phyloP scores from a whole-genome alignment of 2,329 filamentous ascomycete species.

The Cordyceps tenuipes region DNA sequence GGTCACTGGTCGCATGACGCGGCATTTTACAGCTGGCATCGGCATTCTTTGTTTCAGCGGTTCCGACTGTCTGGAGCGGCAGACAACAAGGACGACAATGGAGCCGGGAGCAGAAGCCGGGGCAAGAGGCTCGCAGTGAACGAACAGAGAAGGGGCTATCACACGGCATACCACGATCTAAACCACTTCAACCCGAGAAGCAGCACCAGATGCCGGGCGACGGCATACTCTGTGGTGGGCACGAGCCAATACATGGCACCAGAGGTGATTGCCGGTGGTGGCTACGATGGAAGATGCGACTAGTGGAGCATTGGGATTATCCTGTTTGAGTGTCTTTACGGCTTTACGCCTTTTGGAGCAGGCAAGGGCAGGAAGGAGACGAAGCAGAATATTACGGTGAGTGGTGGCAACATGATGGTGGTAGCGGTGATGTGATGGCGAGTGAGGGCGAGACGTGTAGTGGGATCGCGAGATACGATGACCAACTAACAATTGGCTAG shows the following conservation, averaged over 20 bases:
- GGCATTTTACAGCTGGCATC: conserved; percentile 74
- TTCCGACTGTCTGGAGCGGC: conserved; percentile 67
- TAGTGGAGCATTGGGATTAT: conserved; percentile 97
- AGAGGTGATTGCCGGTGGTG: conserved; percentile 73
- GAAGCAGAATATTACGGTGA: conserved; percentile 74
- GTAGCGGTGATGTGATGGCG: conserved; percentile 20
- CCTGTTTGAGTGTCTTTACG: conserved; percentile 88
- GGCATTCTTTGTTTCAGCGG: conserved; percentile 69
- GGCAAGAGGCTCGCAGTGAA: conserved; percentile 22
- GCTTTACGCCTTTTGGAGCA: conserved; percentile 80
- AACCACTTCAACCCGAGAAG: conserved; percentile 43
- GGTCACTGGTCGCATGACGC: conserved; percentile 92
- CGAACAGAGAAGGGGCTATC: conserved; percentile 25
- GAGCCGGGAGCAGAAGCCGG: conserved; percentile 28
- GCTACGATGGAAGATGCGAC: conserved; percentile 89
- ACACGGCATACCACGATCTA: conserved; percentile 22
- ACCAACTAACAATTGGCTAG: conserved; percentile 41
- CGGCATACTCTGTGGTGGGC: conserved; percentile 80
- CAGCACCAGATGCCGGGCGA: conserved; percentile 56
- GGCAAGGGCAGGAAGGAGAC: conserved; percentile 72
- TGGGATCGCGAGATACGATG: neutral
- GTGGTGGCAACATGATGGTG: conserved; percentile 35
- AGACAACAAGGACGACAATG: conserved; percentile 61
- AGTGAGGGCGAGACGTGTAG: neutral
- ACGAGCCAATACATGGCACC: conserved; percentile 99